A percentile compares a stretch with the other conserved stretches of the same genome.
Evolutionary conservation across 768 basidiomycete species (phyloP).

Genomic region (Chiua virens): DNA sequence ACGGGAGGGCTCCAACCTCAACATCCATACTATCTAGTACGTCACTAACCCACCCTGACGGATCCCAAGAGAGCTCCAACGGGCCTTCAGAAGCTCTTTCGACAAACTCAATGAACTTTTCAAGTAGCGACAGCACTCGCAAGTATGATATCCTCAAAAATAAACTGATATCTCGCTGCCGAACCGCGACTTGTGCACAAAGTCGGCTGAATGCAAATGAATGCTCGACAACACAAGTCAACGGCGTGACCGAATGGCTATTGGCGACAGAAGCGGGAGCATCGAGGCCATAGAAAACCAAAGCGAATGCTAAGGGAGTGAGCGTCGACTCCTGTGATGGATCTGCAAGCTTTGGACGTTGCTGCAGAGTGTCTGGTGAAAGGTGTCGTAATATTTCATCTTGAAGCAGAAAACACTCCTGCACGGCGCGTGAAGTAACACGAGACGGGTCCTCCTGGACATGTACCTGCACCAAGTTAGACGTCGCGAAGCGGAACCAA

Average conservation of each 20-base stretch:
- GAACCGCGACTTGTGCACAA: conserved; percentile 42
- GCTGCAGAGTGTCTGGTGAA: conserved; percentile 48
- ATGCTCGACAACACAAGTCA: conserved; percentile 58
- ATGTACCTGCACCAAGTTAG: conserved; percentile 31
- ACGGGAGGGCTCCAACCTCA: conserved; percentile 42
- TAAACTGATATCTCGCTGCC: conserved; percentile 30
- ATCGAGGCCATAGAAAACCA: conserved; percentile 58
- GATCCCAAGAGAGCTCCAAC: conserved; percentile 54
- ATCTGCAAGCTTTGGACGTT: conserved; percentile 48
- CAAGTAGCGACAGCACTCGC: conserved; percentile 51
- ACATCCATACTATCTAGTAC: conserved; percentile 55
- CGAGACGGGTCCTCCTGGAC: conserved; percentile 38
- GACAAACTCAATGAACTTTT: conserved; percentile 47
- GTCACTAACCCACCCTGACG: conserved; percentile 58
- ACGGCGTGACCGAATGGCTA: conserved; percentile 40
- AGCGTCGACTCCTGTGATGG: conserved; percentile 34
- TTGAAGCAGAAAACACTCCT: conserved; percentile 47
- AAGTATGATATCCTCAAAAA: conserved; percentile 51
- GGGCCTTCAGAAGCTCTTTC: conserved; percentile 32
- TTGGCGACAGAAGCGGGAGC: conserved; percentile 29
- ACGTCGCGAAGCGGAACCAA: not conserved
- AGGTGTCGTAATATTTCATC: conserved; percentile 55
- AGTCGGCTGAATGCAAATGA: conserved; percentile 45
- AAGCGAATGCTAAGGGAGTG: conserved; percentile 55
- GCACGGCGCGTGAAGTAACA: conserved; percentile 36